These are phyloP conservation scores for Strobilomyces echinocephalus DNA, from an alignment of 768 basidiomycete genomes.

Conservation along the genomic window DNA sequence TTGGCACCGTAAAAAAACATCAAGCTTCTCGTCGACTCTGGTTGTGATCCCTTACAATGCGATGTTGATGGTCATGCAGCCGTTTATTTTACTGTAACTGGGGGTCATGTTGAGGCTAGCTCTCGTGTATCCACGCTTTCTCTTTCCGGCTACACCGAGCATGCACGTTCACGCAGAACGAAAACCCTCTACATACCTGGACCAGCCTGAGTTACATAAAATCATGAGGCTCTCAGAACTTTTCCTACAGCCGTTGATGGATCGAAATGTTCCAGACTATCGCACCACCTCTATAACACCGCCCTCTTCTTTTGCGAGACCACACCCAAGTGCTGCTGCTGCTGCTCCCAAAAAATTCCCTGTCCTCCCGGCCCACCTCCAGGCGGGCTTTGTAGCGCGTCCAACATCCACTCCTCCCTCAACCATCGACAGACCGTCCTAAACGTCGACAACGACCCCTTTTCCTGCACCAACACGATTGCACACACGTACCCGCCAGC, in stretches of 20 bases:
- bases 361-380: constrained; percentile 23
- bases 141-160: no score
- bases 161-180: no score
- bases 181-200: no score
- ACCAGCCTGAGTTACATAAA: no score
- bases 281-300: constrained; percentile 17
- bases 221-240: neutral
- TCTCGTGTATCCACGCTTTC: no score
- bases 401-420: constrained; percentile 61
- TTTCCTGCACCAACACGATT: constrained; percentile 80
- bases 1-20: neutral
- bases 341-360: constrained; percentile 40
- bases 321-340: constrained; percentile 12
- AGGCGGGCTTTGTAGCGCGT: constrained; percentile 28
- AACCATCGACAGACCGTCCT: constrained; percentile 68
- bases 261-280: constrained; percentile 6
- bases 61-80: neutral
- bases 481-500: constrained; percentile 47
- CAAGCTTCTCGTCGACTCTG: neutral
- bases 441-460: constrained; percentile 86
- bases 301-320: constrained; percentile 26
- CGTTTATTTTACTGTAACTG: neutral
- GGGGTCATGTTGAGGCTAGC: neutral
- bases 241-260: neutral
- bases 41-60: constrained; percentile 2